These are phyloP conservation scores for Alternaria sp. DNA, from an alignment of 2,329 filamentous ascomycete species.

Conservation along the genomic window DNA sequence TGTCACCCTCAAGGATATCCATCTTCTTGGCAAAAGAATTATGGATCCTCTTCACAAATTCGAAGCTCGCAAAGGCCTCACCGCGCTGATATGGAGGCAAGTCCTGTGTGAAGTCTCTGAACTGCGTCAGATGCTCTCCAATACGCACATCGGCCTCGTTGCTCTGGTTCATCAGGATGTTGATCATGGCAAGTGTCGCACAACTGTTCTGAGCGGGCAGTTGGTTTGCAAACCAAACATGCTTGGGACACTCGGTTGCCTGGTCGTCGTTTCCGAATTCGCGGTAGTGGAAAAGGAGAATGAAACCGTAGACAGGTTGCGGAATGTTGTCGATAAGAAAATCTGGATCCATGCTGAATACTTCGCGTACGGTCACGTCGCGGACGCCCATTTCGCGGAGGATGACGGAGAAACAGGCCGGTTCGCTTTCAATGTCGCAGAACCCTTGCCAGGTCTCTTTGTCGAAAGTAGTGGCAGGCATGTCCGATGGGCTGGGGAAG, in stretches of 20 bases:
- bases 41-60: constrained; percentile 80
- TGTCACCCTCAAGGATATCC: constrained; percentile 72
- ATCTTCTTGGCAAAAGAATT: constrained; percentile 81
- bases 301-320: constrained; percentile 73
- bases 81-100: constrained; percentile 79
- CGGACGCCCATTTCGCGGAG: constrained; percentile 79
- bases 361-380: constrained; percentile 77
- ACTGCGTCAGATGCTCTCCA: constrained; percentile 72
- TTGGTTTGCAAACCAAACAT: constrained; percentile 95
- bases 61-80: constrained; percentile 75
- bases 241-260: constrained; percentile 66
- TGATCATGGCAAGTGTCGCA: constrained; percentile 89
- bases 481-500: constrained; percentile 40
- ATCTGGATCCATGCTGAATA: constrained; percentile 71
- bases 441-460: constrained; percentile 70
- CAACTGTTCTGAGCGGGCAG: constrained; percentile 75
- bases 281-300: constrained; percentile 82
- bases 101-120: constrained; percentile 74
- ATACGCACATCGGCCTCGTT: constrained; percentile 63
- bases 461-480: constrained; percentile 48
- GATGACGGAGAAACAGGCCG: constrained; percentile 85
- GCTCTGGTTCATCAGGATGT: constrained; percentile 85
- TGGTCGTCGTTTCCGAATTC: constrained; percentile 60
- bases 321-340: constrained; percentile 39
- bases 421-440: constrained; percentile 89